These are phyloP conservation scores for Neotropicomus parvogracilis DNA, from an alignment of 1,284 basidiomycete species.

Conservation along the genomic window DNA sequence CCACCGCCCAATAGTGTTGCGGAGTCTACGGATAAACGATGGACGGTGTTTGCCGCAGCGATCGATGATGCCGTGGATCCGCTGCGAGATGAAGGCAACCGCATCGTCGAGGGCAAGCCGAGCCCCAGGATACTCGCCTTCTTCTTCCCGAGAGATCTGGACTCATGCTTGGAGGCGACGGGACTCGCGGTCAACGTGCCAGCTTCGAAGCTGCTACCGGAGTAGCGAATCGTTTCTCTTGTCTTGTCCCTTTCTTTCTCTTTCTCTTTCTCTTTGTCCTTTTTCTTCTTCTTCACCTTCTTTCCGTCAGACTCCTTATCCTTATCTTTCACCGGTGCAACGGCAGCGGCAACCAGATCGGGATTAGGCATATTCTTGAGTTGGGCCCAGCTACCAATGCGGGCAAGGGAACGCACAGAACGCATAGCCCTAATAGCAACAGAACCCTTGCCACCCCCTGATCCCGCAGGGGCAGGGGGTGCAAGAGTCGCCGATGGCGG, in stretches of 20 bases:
- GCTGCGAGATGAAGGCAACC: slow-evolving; percentile 46
- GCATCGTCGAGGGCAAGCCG: slow-evolving; percentile 43
- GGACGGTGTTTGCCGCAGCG: slow-evolving; percentile 10
- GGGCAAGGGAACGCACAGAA: slow-evolving; percentile 65
- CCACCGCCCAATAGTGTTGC: slow-evolving; percentile 31
- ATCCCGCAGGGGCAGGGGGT: slow-evolving; percentile 25
- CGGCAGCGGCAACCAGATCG: slow-evolving; percentile 28
- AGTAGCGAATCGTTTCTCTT: slow-evolving; percentile 40
- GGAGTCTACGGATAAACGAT: slow-evolving; percentile 48
- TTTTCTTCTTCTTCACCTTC: slow-evolving; percentile 37
- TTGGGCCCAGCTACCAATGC: slow-evolving; percentile 68
- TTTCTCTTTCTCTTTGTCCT: slow-evolving; percentile 25
- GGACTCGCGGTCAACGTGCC: slow-evolving; percentile 49
- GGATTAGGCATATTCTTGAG: slow-evolving; percentile 39
- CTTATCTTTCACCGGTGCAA: slow-evolving; percentile 31
- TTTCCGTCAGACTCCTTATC: slow-evolving; percentile 35
- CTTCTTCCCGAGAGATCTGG: slow-evolving; percentile 45
- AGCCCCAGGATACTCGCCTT: slow-evolving; percentile 58
- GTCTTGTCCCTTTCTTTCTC: slow-evolving; percentile 28
- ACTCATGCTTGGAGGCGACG: slow-evolving; percentile 24
- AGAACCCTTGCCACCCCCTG: slow-evolving; percentile 41
- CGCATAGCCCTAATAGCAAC: slow-evolving; percentile 76
- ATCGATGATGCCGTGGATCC: slow-evolving; percentile 41
- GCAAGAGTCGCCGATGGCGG: slow-evolving; percentile 19
- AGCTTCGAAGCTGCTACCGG: slow-evolving; percentile 62